Base-by-base conservation (phyloP, 805 yeast species). In the Starmerella scarabaei region DNA sequence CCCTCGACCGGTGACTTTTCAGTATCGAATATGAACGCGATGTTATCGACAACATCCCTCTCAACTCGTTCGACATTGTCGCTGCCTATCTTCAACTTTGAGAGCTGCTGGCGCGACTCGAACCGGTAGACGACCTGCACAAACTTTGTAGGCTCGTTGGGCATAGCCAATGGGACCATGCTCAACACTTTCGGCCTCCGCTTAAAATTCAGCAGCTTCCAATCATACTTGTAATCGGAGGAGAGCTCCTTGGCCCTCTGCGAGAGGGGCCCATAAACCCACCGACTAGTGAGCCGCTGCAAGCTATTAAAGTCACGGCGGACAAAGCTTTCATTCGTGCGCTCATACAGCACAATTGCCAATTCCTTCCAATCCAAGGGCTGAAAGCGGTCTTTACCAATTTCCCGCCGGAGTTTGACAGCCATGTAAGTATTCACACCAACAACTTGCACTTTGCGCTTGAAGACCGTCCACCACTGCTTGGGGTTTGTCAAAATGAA, bases 311-410 rank as follows among this genome's bases (percentile, higher is more conserved):
- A 54, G 47, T 76, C 54, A n/a, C 56, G 52, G 16, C 65, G 56
- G 2, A 93, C 88, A 65, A 86, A 86, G 2, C 84, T 76, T 53
- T 76, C 75, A 61, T 86, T 84, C n/a, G 82, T 78, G 42, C 72
- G 72, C 21, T 79, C 80, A 58, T 75, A 85, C 37, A 66, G 66
- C 50, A 83, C 83, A 51, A 86, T 75, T 6, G 93, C 93, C 23
- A 69, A 69, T 59, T 84, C 88, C 58, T 81, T 82, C 94, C 94
- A 86, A 44, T 75, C 71, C 17, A 74, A 56, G 49, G 78, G 79
- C 32, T 44, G 51, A 48, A 52, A 52, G 16, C 47, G 39, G 9
- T 39, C 51, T 15, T 45, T 37, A 19, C 56, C 56, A 15, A 52
- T 33, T 20, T 51, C 54, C 6, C 52, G 44, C 11, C 56, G 51